Conservation (phyloP, 495 filamentous ascomycete species). For the Aspergillus bertholletiae region DNA sequence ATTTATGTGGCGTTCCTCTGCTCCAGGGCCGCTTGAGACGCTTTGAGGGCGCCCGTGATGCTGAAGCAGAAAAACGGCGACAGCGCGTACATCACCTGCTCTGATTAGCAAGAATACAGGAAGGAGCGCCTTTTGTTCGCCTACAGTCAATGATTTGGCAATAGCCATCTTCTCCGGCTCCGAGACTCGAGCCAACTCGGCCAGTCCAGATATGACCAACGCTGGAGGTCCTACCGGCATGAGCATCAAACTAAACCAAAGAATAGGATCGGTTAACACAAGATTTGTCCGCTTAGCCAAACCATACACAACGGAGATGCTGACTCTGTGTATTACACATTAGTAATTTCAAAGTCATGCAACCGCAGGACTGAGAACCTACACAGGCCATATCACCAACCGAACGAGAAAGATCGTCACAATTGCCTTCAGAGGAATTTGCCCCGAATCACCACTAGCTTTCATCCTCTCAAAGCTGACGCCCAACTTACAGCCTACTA, state of each 20-base stretch:
- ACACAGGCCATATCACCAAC: slow-evolving; percentile 65
- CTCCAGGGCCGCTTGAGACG: slow-evolving; percentile 30
- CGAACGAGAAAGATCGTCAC: slow-evolving; percentile 55
- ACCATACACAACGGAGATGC: slow-evolving; percentile 57
- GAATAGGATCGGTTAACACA: slow-evolving; percentile 61
- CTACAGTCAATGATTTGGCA: slow-evolving; percentile 64
- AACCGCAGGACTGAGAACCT: slow-evolving; percentile 14
- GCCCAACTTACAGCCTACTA: slow-evolving; percentile 68
- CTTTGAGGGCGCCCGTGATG: slow-evolving; percentile 50
- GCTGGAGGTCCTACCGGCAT: slow-evolving; percentile 73
- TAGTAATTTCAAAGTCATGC: neutral
- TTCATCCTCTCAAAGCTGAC: slow-evolving; percentile 50
- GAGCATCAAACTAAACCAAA: slow-evolving; percentile 76
- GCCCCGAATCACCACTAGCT: slow-evolving; percentile 40
- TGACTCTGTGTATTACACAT: slow-evolving; percentile 24
- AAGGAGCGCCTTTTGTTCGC: neutral
- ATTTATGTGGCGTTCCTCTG: slow-evolving; percentile 5
- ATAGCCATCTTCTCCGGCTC: slow-evolving; percentile 65
- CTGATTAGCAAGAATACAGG: neutral
- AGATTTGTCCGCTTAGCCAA: slow-evolving; percentile 57
- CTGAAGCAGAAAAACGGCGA: slow-evolving; percentile 50
- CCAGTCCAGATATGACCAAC: slow-evolving; percentile 63
- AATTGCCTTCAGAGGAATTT: slow-evolving; percentile 49
- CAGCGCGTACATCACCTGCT: slow-evolving; percentile 46
- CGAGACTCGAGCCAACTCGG: slow-evolving; percentile 58